Evolutionary conservation across 306 rosid genomes (phyloP).

Genomic region (Carpinus viminea): DNA sequence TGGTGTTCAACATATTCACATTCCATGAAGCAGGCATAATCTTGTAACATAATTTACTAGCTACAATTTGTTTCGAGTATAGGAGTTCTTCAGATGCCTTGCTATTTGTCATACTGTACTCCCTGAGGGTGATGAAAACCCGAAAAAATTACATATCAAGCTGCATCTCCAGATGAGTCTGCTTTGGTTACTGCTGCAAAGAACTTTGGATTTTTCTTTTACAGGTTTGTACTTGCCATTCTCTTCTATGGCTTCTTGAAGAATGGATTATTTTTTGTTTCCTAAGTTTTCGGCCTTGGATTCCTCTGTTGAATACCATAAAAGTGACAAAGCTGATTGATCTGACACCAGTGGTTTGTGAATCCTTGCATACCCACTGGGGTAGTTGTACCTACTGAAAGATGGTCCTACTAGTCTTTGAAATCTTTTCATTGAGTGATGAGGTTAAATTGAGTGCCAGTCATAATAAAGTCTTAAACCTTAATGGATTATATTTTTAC

Average conservation of each 20-base stretch:
- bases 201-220: conserved; percentile 95
- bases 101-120: conserved; percentile 25
- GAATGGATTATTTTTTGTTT: neutral
- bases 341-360: conserved; percentile 13
- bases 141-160: conserved; percentile 17
- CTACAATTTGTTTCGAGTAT: conserved; percentile 2
- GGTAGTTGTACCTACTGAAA: neutral
- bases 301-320: neutral
- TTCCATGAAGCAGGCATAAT: conserved; percentile 1
- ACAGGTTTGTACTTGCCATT: conserved; percentile 61
- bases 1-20: neutral
- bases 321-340: conserved; percentile 1
- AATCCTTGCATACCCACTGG: neutral
- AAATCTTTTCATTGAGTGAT: neutral
- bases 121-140: conserved; percentile 13
- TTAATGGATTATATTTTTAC: neutral
- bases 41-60: neutral
- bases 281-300: neutral
- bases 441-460: conserved; percentile 9
- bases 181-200: conserved; percentile 80
- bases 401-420: neutral
- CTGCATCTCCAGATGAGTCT: conserved; percentile 33
- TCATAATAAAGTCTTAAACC: neutral
- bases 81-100: conserved; percentile 65
- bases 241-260: neutral